Percentiles rank a stretch among this genome's conserved stretches.
These are phyloP conservation scores for Ceratobasidium sp. DNA, from an alignment of 1,284 basidiomycete genomes.

Conservation along the genomic window DNA sequence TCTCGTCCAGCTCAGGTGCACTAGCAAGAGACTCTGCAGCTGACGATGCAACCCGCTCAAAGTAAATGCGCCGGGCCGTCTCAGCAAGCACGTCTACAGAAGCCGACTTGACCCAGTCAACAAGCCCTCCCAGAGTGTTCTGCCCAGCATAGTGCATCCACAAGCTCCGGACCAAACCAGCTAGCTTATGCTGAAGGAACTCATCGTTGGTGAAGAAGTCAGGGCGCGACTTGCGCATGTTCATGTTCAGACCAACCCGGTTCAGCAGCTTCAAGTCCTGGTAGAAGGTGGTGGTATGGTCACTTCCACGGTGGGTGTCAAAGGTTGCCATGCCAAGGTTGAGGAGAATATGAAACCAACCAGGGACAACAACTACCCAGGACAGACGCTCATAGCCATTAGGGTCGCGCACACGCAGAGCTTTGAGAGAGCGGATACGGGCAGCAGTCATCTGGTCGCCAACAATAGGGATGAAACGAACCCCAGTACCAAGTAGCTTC, in stretches of 20 bases:
- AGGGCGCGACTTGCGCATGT: neutral
- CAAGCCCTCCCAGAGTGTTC: neutral
- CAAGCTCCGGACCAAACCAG: neutral
- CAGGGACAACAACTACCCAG: neutral
- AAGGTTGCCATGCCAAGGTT: too few species aligned
- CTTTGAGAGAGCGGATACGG: too few species aligned
- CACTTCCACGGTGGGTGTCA: too few species aligned
- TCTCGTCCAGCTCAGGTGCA: too few species aligned
- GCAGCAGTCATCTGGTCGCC: too few species aligned
- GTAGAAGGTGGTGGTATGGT: neutral
- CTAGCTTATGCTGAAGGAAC: neutral
- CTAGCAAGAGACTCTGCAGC: neutral
- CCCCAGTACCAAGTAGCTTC: neutral
- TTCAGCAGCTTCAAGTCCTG: neutral
- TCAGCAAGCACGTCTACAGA: neutral
- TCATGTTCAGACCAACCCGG: neutral
- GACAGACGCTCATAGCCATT: conserved; percentile 5
- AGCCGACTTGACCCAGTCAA: neutral
- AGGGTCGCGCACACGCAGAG: too few species aligned
- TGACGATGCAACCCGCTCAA: neutral
- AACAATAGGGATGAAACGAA: too few species aligned
- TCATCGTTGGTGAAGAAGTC: neutral
- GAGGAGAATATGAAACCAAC: conserved; percentile 3
- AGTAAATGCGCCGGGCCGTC: neutral
- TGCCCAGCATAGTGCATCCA: neutral